A percentile compares a stretch with the other conserved stretches of the same genome.
Conservation (phyloP, 768 basidiomycete species). For the Amanita rimosa region DNA sequence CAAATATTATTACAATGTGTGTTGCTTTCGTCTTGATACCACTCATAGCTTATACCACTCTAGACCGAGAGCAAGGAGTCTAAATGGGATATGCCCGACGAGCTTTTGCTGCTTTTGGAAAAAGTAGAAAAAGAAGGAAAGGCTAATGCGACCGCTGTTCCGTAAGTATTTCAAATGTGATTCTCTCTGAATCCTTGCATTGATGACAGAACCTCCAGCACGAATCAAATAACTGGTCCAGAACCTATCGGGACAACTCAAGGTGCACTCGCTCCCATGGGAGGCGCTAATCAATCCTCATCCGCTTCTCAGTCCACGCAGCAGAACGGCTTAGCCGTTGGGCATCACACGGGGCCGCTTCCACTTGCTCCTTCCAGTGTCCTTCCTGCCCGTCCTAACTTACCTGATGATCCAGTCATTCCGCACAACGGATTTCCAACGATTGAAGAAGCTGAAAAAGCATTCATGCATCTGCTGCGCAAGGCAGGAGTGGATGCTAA, state of each 20-base stretch:
- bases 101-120: constrained; percentile 74
- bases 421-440: constrained; percentile 86
- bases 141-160: constrained; percentile 19
- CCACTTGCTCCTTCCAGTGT: constrained; percentile 52
- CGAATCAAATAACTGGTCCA: constrained; percentile 23
- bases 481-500: constrained; percentile 84
- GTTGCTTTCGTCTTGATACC: constrained; percentile 11
- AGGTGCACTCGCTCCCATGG: constrained; percentile 43
- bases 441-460: constrained; percentile 85
- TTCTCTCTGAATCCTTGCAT: neutral
- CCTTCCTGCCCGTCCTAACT: constrained; percentile 63
- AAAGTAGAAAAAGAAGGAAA: constrained; percentile 72
- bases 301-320: constrained; percentile 37
- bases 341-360: constrained; percentile 40
- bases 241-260: constrained; percentile 32
- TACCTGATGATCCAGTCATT: constrained; percentile 81
- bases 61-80: constrained; percentile 86
- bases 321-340: constrained; percentile 39
- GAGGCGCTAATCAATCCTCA: constrained; percentile 40
- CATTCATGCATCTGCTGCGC: constrained; percentile 81
- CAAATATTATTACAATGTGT: constrained; percentile 84
- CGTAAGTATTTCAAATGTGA: constrained; percentile 9
- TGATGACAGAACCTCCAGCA: constrained; percentile 14
- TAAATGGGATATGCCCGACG: constrained; percentile 97
- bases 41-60: constrained; percentile 2